These are phyloP conservation scores for Yarrowia alimentaria DNA, from an alignment of 805 yeast species.

Conservation along the genomic window DNA sequence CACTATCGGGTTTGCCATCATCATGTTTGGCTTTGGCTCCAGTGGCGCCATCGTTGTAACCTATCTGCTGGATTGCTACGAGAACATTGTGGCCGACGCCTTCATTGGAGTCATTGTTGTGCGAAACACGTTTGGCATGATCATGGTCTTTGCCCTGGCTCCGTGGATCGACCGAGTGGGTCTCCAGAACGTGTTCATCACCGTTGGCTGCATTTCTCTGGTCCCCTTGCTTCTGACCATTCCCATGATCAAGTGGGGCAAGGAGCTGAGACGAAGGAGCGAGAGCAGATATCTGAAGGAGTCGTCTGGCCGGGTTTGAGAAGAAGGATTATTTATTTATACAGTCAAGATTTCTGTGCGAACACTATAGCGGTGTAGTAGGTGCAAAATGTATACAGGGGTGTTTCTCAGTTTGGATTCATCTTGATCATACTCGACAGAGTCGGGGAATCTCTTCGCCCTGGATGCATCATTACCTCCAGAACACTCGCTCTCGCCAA, in stretches of 20 bases:
- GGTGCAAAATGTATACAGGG: too few relatives aligned
- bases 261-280: conserved; percentile 1
- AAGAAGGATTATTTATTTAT: too few relatives aligned
- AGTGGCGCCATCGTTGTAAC: conserved; percentile 55
- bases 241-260: neutral
- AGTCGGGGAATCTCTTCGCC: too few relatives aligned
- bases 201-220: conserved; percentile 11
- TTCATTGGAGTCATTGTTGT: conserved; percentile 57
- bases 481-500: too few relatives aligned
- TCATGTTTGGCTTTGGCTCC: conserved; percentile 38
- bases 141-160: neutral
- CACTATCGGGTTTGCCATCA: conserved; percentile 30
- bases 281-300: neutral
- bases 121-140: conserved; percentile 49
- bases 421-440: too few relatives aligned
- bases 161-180: conserved; percentile 10
- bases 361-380: too few relatives aligned
- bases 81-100: conserved; percentile 52
- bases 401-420: too few relatives aligned
- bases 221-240: neutral
- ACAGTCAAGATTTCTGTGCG: too few relatives aligned
- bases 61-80: conserved; percentile 56
- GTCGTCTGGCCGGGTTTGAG: neutral
- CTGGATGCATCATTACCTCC: too few relatives aligned
- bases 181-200: conserved; percentile 7